Evolutionary conservation across 129 eudicot species (phyloP).

Genomic region (Deinandra increscens): DNA sequence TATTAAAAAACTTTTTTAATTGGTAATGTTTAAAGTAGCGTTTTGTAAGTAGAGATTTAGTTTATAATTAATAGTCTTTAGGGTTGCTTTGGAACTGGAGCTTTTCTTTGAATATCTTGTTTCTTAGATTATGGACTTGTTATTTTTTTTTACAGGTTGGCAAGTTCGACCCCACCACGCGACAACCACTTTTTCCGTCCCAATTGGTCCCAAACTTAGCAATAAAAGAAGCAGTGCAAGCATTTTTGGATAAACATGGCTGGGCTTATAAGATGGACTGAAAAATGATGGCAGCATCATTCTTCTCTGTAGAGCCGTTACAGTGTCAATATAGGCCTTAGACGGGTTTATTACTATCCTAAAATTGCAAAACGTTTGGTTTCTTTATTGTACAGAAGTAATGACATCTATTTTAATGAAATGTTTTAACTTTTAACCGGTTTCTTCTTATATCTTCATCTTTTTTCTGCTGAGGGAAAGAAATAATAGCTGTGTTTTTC

Average conservation of each 20-base stretch:
- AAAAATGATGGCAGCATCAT: background rate
- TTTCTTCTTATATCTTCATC: background rate
- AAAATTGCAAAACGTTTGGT: conserved; percentile 11
- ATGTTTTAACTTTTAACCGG: background rate
- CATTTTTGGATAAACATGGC: conserved; percentile 65
- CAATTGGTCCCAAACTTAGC: conserved; percentile 84
- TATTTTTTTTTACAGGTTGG: conserved; percentile 59
- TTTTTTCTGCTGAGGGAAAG: background rate
- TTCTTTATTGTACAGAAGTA: conserved; percentile 14
- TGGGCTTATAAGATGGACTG: conserved; percentile 85
- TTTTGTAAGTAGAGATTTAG: too few relatives aligned
- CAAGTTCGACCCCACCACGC: conserved; percentile 78
- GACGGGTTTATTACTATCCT: conserved; percentile 9
- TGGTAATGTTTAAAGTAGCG: too few relatives aligned
- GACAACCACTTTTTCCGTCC: conserved; percentile 48
- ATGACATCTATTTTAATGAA: background rate
- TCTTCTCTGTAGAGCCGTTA: background rate
- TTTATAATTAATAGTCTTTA: too few relatives aligned
- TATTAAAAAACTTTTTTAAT: too few relatives aligned
- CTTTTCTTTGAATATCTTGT: background rate
- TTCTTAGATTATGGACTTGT: background rate
- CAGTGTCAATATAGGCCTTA: background rate
- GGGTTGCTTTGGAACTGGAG: too few relatives aligned
- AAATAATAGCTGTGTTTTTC: background rate
- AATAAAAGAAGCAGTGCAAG: conserved; percentile 76